A percentile compares a stretch with the other conserved stretches of the same genome.
Conservation (phyloP, 1,139 yeast genomes). For the Blastobotrys malaysiensis region DNA sequence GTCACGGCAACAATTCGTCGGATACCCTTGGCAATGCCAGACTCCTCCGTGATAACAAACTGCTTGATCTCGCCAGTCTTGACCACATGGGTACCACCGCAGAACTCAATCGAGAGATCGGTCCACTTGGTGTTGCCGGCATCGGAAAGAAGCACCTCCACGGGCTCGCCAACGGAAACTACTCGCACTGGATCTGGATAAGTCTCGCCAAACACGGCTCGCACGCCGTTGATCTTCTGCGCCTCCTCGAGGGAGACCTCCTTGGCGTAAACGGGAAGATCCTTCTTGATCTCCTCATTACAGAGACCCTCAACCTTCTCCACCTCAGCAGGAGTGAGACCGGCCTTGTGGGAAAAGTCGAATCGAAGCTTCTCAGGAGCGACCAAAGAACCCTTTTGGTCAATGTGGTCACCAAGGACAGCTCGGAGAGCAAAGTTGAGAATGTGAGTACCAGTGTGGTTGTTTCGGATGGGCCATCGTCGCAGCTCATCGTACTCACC, state of each 20-base stretch:
- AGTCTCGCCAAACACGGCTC: slow-evolving; percentile 98
- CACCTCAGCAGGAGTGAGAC: slow-evolving; percentile 63
- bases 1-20: slow-evolving; percentile 97
- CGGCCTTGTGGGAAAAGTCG: slow-evolving; percentile 89
- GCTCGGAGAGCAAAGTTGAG: slow-evolving; percentile 83
- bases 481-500: slow-evolving; percentile 90
- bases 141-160: slow-evolving; percentile 67
- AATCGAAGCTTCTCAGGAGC: slow-evolving; percentile 93
- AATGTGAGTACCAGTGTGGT: slow-evolving; percentile 97
- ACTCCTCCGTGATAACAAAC: slow-evolving; percentile 83
- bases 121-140: slow-evolving; percentile 74
- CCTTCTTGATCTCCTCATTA: slow-evolving; percentile 64
- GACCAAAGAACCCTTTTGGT: slow-evolving; percentile 95
- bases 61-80: slow-evolving; percentile 92
- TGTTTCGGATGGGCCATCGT: slow-evolving; percentile 95
- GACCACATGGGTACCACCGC: slow-evolving; percentile 98
- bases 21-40: slow-evolving; percentile 97
- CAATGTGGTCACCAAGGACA: slow-evolving; percentile 80
- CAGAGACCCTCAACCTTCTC: slow-evolving; percentile 69
- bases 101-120: slow-evolving; percentile 80
- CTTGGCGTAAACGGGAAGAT: slow-evolving; percentile 69
- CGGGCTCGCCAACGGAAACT: slow-evolving; percentile 89
- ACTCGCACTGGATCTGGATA: slow-evolving; percentile 99
- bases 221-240: slow-evolving; percentile 68
- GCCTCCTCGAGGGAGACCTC: slow-evolving; percentile 76